Evolutionary conservation across 2,329 filamentous ascomycete genomes (phyloP), one percentile per base, ranked within the genome.

Genomic region (Penicillium sp.): DNA sequence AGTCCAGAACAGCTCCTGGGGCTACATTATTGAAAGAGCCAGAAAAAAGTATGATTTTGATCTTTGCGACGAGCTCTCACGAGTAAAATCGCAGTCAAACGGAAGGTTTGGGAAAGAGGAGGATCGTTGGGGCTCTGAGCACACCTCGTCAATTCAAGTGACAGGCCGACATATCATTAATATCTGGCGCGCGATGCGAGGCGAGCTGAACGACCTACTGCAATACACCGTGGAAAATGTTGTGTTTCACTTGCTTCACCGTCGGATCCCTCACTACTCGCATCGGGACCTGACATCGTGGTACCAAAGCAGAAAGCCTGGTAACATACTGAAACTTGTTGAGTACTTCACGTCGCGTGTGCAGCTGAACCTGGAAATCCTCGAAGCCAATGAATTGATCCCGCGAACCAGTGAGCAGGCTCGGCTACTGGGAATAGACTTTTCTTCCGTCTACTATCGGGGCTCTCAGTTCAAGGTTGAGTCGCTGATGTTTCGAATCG

Each of bases 401-500:
- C 74, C 89, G 1, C 79, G 91, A 38, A 97, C 89, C 0, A 94
- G 89, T 54, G 93, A 98, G 64, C 93, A 98, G 65, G 93, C 93
- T 7, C 83, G 93, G 8, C 73, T 98, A 8, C 76, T 98, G 3
- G 93, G 93, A 0, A 86, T 97, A 1, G 93, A 98, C 66, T 98
- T 98, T 70, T 95, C 91, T 63, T 94, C 90, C 0, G 93, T 98
- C 39, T 93, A 96, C 58, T 91, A 87, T 4, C 80, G 93, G 39
- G 93, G 93, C 11, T 97, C 90, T 0, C 93, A 98, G 60, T 97
- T 94, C 77, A 98, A 98, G 64, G 93, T 98, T 27, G 93, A 98
- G 67, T 96, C 91, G 1, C 83, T 96, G 55, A 97, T 98, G 93
- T 96, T 97, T 58, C 82, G 93, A 29, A 96, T 98, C 53, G 91